phyloP scores from a whole-genome alignment of 306 rosid species.

The Amphicarpaea edgeworthii region DNA sequence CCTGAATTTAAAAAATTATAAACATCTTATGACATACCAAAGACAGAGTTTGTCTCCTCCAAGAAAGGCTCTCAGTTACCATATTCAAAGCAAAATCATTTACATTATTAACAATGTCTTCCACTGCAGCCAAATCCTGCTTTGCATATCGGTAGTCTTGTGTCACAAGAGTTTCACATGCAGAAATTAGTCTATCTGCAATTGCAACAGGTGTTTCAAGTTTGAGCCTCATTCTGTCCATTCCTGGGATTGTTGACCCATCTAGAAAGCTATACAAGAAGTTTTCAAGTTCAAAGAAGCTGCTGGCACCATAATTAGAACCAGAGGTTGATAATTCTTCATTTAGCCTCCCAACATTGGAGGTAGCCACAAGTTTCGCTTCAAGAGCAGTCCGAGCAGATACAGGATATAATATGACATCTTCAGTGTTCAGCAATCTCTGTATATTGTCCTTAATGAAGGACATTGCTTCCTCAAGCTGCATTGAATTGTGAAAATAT shows the following conservation, averaged over 20 bases:
- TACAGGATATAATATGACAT: slow-evolving; percentile 82
- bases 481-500: slow-evolving; percentile 52
- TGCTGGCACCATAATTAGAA: slow-evolving; percentile 62
- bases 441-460: slow-evolving; percentile 80
- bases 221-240: slow-evolving; percentile 94
- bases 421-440: slow-evolving; percentile 77
- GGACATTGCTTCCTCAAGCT: slow-evolving; percentile 91
- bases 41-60: slow-evolving; percentile 79
- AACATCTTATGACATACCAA: slow-evolving; percentile 59
- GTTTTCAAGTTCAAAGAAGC: slow-evolving; percentile 75
- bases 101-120: slow-evolving; percentile 62
- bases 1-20: slow-evolving; percentile 21
- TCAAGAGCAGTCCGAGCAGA: slow-evolving; percentile 95
- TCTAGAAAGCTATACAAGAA: slow-evolving; percentile 86
- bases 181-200: slow-evolving; percentile 81
- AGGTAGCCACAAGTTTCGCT: slow-evolving; percentile 67
- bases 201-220: slow-evolving; percentile 89
- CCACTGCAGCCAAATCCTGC: slow-evolving; percentile 76
- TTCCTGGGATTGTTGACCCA: slow-evolving; percentile 86
- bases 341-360: slow-evolving; percentile 52
- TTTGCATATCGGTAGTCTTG: slow-evolving; percentile 78
- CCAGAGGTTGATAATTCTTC: slow-evolving; percentile 53
- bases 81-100: slow-evolving; percentile 69
- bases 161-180: slow-evolving; percentile 73
- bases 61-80: slow-evolving; percentile 79